Evolutionary conservation across 1,284 basidiomycete genomes (phyloP), one percentile per base, ranked within the genome.

Genomic region (Cryptococcus wingfieldii): DNA sequence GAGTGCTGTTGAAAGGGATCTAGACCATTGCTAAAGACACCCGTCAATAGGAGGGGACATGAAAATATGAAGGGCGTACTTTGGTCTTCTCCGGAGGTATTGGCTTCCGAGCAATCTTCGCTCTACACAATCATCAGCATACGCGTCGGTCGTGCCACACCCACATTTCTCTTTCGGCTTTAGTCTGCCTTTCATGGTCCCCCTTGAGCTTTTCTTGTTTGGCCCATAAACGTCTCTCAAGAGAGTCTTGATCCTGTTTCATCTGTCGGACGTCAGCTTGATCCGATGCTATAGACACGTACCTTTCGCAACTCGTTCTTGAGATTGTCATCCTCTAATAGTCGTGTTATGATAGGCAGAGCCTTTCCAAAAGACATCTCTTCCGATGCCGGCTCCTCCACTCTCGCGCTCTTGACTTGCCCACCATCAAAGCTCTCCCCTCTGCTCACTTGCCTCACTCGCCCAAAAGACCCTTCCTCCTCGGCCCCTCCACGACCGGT

Each of bases 151-250:
- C 18, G 18, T 25, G 27, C 23, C 18, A 23, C 23, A 59, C 70
- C 52, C 41, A 69, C 70, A 72, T 60, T 23, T 73, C 68, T 47
- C 60, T 66, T 50, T 75, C 72, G 5, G 65, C 58, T 50, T 66
- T 61, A 25, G 60, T 52, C 18, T 47, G 55, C 53, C 54, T 58
- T 14, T 60, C 64, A 50, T 70, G 68, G 12, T 73, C 71, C 7
- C 67, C 70, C 49, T 72, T 73, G 47, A 73, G 34, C 53, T 65
- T 71, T 54, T 75, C 71, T 54, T 65, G 61, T 48, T 71, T 71
- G 5, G 72, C 72, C 69, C 68, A 75, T 31, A 73, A 55, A 39
- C 69, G 48, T 14, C 72, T 51, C 50, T 75, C 72, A 3, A 75
- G 58, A 5, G 67, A 56, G 53, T 75, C 69, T 53, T 75, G 71